phyloP scores from a whole-genome alignment of 2,329 filamentous ascomycete species.

The Aspergillus felis region DNA sequence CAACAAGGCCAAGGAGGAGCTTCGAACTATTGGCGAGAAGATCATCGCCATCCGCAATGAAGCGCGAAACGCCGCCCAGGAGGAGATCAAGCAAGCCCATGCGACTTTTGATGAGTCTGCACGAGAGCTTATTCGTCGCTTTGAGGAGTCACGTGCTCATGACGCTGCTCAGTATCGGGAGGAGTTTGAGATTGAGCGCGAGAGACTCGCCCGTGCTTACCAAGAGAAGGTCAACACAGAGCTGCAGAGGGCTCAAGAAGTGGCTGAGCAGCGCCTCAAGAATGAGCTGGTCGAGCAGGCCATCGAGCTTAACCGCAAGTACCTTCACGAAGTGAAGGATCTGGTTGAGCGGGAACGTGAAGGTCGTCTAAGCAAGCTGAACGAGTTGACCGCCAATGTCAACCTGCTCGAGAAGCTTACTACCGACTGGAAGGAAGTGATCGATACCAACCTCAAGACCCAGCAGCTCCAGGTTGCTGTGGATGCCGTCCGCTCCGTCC shows the following conservation, averaged over 20 bases:
- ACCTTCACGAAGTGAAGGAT: slow-evolving; percentile 70
- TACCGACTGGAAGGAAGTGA: slow-evolving; percentile 81
- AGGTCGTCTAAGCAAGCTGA: slow-evolving; percentile 79
- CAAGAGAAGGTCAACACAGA: slow-evolving; percentile 75
- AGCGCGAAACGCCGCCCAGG: slow-evolving; percentile 67
- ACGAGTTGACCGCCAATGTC: slow-evolving; percentile 73
- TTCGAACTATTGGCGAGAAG: slow-evolving; percentile 72
- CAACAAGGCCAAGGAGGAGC: slow-evolving; percentile 77
- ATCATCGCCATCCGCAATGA: slow-evolving; percentile 69
- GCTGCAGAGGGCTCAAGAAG: slow-evolving; percentile 70
- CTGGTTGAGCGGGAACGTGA: slow-evolving; percentile 86
- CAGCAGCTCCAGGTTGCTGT: slow-evolving; percentile 96
- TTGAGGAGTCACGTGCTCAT: slow-evolving; percentile 75
- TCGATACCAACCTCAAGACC: slow-evolving; percentile 86
- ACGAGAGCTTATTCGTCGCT: slow-evolving; percentile 79
- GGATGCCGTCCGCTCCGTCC: slow-evolving; percentile 80
- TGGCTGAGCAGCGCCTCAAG: slow-evolving; percentile 76
- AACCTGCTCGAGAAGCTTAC: slow-evolving; percentile 83
- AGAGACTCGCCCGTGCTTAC: slow-evolving; percentile 72
- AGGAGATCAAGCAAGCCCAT: slow-evolving; percentile 67
- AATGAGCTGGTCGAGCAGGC: slow-evolving; percentile 90
- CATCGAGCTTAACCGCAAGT: slow-evolving; percentile 79
- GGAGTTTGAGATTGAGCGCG: slow-evolving; percentile 85
- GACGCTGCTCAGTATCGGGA: slow-evolving; percentile 81
- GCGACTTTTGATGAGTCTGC: slow-evolving; percentile 83